Evolutionary conservation across 805 yeast genomes (phyloP), one percentile per base, ranked within the genome.

Genomic region (Lipomyces spencermartinsiae): DNA sequence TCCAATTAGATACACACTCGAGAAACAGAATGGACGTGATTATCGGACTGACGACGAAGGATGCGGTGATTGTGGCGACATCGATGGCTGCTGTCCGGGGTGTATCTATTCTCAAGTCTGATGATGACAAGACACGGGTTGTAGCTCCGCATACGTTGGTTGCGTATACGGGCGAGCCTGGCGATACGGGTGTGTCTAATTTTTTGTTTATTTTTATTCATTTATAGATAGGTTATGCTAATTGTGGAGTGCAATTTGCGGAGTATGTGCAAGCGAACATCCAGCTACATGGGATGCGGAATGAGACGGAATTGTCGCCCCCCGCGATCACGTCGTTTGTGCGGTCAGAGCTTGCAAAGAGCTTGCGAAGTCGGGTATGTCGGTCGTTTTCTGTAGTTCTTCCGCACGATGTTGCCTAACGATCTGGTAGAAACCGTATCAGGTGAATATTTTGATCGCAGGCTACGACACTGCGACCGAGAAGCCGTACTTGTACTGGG

Each of bases 121-220:
- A 85, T 60, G 97, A 92, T 79, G 93, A 89, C 79, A 92, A 92
- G 81, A 91, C 96, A 9, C 82, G 93, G 72, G 80, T 79, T 37
- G 83, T 94, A 74, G 91, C 91, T 73, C 84, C 87, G 51, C 94
- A 90, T 77, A 86, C 91, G 63, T 81, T 93, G 73, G 84, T 95
- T 82, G 97, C 98, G 56, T 93, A 82, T 81, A 89, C 97, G 1
- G 99, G 99, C 66, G 99, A 95, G 78, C 85, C 97, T 2, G 99
- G 99, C 70, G 99, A 95, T 78, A 91, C 98, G 6, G 81, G 81
- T 78, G 69, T 19, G 79, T 76, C n/a, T 7, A 12, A 25, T 25
- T 25, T 56, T 37, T 34, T 31, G 16, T 14, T 43, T 35, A 57
- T 34, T 39, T 59, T 22, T 5, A 16, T 43, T 37, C 7, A 5